These are phyloP conservation scores for Asterochloris sp. DNA, from an alignment of 139 green algal genomes.

Conservation along the genomic window DNA sequence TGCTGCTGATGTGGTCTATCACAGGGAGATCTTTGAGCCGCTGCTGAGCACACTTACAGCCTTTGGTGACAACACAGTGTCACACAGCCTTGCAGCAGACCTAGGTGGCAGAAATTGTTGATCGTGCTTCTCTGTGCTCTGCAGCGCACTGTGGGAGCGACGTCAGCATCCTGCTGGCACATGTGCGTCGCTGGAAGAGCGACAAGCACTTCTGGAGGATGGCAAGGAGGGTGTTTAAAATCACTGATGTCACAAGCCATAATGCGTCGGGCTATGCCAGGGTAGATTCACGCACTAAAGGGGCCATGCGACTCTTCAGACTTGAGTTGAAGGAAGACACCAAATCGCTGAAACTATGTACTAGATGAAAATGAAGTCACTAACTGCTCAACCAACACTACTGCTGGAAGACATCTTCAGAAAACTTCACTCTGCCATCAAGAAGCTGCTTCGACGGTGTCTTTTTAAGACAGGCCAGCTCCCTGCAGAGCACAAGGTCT, in stretches of 20 bases:
- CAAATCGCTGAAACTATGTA: neutral
- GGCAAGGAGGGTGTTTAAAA: neutral
- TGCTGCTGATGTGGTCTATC: slow-evolving; percentile 40
- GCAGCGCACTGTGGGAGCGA: neutral
- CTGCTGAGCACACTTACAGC: slow-evolving; percentile 21
- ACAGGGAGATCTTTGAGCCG: slow-evolving; percentile 24
- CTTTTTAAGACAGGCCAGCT: slow-evolving; percentile 46
- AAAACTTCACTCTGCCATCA: slow-evolving; percentile 42
- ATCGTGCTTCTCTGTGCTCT: neutral
- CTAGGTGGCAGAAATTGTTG: too few relatives aligned
- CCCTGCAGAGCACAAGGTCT: slow-evolving; percentile 16
- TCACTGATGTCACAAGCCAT: slow-evolving; percentile 12
- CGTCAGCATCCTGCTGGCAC: slow-evolving; percentile 5
- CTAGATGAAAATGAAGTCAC: neutral
- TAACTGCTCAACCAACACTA: neutral
- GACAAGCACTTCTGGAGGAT: slow-evolving; percentile 21
- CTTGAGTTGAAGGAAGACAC: neutral
- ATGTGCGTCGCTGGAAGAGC: slow-evolving; percentile 27
- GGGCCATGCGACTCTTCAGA: slow-evolving; percentile 3
- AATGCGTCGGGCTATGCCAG: neutral
- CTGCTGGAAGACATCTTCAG: neutral
- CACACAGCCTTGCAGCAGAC: neutral
- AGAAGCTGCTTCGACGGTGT: slow-evolving; percentile 36
- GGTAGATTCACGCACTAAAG: slow-evolving; percentile 1
- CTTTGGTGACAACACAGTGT: slow-evolving; percentile 4